phyloP scores from a whole-genome alignment of 1,139 yeast genomes.

The Yamadazyma friedrichii region DNA sequence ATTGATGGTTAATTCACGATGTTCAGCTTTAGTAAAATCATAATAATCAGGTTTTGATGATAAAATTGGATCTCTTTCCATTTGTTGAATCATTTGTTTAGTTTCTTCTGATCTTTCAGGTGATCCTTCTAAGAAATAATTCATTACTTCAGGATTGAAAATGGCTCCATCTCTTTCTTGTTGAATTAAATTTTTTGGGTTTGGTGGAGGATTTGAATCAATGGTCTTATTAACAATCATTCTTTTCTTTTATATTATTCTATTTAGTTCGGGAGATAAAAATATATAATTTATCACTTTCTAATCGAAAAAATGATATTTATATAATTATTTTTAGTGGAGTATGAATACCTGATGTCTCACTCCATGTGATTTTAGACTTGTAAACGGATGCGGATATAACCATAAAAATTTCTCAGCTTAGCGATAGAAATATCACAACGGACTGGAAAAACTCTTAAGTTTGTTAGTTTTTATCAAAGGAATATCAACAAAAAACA shows the following conservation, averaged over 20 bases:
- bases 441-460: too few species aligned
- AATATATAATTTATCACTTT: too few species aligned
- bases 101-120: conserved; percentile 33
- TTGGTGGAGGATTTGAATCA: conserved; percentile 26
- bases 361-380: too few species aligned
- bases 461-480: too few species aligned
- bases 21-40: conserved; percentile 41
- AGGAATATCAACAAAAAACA: too few species aligned
- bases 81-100: conserved; percentile 37
- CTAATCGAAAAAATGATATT: too few species aligned
- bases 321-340: too few species aligned
- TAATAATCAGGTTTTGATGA: conserved; percentile 38
- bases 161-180: conserved; percentile 33
- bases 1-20: conserved; percentile 41
- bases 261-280: too few species aligned
- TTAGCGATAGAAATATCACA: too few species aligned
- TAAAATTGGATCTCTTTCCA: conserved; percentile 51
- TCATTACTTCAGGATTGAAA: conserved; percentile 46
- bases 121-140: conserved; percentile 47
- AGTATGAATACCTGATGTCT: too few species aligned
- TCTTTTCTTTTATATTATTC: neutral
- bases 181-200: conserved; percentile 36
- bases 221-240: conserved; percentile 15
- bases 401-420: too few species aligned
- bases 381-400: too few species aligned